Percentiles rank a stretch among this genome's conserved stretches.
Conservation (phyloP, 805 yeast species). For the Phaffomyces thermotolerans region DNA sequence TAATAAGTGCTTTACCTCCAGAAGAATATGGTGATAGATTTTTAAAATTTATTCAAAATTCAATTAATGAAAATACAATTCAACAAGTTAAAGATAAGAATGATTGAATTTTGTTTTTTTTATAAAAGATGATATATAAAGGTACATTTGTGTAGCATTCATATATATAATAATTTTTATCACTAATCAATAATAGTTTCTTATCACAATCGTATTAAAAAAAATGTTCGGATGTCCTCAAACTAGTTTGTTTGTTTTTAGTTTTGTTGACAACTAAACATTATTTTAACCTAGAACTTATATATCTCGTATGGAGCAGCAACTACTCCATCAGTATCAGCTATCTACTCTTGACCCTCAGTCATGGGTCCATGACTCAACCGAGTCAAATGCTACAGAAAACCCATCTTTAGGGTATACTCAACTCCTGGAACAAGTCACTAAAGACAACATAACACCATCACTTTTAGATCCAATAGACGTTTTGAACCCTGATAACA, state of each 20-base stretch:
- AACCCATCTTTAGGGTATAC: slow-evolving; percentile 5
- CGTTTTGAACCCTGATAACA: slow-evolving; percentile 49
- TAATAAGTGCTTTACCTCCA: slow-evolving; percentile 88
- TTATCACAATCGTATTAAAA: too few species aligned
- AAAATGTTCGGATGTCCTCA: too few species aligned
- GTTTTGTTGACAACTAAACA: not conserved
- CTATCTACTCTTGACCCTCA: slow-evolving; percentile 36
- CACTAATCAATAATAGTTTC: too few species aligned
- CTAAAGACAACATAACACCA: slow-evolving; percentile 18
- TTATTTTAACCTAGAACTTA: not conserved
- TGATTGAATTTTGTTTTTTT: not conserved
- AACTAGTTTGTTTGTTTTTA: not conserved
- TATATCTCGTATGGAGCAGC: slow-evolving; percentile 16
- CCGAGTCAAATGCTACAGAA: slow-evolving; percentile 18
- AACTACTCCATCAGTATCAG: slow-evolving; percentile 34
- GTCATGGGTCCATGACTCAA: slow-evolving; percentile 31
- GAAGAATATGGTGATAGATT: slow-evolving; percentile 85
- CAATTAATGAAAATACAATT: slow-evolving; percentile 25
- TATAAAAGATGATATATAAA: too few species aligned
- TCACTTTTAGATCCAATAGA: slow-evolving; percentile 35
- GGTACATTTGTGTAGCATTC: too few species aligned
- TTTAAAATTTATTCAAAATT: slow-evolving; percentile 52
- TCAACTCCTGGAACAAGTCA: slow-evolving; percentile 15
- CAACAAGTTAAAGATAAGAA: not conserved
- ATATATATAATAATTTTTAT: too few species aligned